A percentile compares a stretch with the other conserved stretches of the same genome.
Conservation (phyloP, 192 early-diverging fungal genomes). For the Diversispora epigaea region DNA sequence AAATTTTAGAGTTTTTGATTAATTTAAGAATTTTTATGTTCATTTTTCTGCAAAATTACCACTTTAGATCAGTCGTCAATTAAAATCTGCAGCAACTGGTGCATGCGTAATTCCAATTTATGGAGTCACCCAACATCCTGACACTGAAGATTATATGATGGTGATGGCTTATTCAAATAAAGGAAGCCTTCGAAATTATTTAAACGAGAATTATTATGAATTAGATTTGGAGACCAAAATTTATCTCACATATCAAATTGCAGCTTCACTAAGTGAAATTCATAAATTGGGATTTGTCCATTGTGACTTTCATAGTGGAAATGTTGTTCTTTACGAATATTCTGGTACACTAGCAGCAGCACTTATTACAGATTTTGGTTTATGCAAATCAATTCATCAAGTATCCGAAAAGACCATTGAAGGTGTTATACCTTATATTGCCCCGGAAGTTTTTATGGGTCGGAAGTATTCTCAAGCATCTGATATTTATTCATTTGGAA, state of each 20-base stretch:
- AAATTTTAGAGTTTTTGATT: neutral
- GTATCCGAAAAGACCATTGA: neutral
- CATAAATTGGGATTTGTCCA: neutral
- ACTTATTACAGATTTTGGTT: slow-evolving; percentile 14
- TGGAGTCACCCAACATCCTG: slow-evolving; percentile 13
- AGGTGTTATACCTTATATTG: slow-evolving; percentile 27
- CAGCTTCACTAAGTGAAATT: neutral
- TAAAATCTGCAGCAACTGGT: neutral
- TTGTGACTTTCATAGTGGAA: slow-evolving; percentile 19
- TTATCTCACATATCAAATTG: neutral
- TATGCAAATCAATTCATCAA: neutral
- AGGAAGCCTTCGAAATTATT: neutral
- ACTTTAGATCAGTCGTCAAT: neutral
- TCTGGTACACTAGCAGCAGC: too few relatives aligned
- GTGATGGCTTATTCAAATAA: neutral
- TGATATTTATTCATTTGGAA: slow-evolving; percentile 30
- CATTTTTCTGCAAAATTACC: too few relatives aligned
- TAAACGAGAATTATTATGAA: neutral
- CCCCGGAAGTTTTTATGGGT: slow-evolving; percentile 18
- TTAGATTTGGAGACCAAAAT: neutral
- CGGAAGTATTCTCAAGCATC: slow-evolving; percentile 3
- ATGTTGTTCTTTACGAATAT: neutral
- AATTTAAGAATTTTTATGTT: too few relatives aligned
- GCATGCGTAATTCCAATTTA: neutral
- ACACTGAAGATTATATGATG: slow-evolving; percentile 3